Evolutionary conservation across 352 stramenopile species (phyloP).

Genomic region (Globisporangium nagaii): DNA sequence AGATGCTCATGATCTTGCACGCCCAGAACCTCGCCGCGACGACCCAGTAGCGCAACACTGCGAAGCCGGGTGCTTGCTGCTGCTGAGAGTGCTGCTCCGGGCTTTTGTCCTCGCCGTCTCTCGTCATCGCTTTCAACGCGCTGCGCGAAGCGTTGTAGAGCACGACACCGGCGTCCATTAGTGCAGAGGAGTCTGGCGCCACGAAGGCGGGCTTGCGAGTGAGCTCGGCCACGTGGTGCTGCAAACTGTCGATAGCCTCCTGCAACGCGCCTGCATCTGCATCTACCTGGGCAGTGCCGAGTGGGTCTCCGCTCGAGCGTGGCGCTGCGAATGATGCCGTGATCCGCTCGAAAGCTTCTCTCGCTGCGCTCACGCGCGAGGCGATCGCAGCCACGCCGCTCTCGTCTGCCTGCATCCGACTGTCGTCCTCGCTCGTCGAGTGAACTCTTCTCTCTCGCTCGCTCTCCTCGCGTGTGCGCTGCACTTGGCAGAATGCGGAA

Average conservation of each 20-base stretch:
- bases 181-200: conserved; percentile 12
- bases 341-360: conserved; percentile 11
- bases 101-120: not conserved
- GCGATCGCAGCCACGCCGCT: conserved; percentile 8
- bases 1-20: conserved; percentile 57
- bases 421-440: conserved; percentile 3
- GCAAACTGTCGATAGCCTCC: conserved; percentile 19
- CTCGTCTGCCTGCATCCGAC: not conserved
- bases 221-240: conserved; percentile 17
- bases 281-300: no score
- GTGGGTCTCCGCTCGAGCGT: not conserved
- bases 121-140: conserved; percentile 25
- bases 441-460: conserved; percentile 3
- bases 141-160: conserved; percentile 62
- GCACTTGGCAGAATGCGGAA: conserved; percentile 3
- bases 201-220: conserved; percentile 21
- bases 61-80: conserved; percentile 2
- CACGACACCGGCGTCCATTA: conserved; percentile 62
- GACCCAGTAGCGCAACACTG: conserved; percentile 19
- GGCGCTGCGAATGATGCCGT: not conserved
- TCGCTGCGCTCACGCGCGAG: conserved; percentile 15
- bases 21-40: conserved; percentile 44
- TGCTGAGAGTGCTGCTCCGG: not conserved
- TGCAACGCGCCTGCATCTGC: conserved; percentile 1
- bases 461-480: not conserved